A percentile compares a stretch with the other conserved stretches of the same genome.
These are phyloP conservation scores for Arabidopsis hybrid DNA, from an alignment of 441 rosid species.

Conservation along the genomic window DNA sequence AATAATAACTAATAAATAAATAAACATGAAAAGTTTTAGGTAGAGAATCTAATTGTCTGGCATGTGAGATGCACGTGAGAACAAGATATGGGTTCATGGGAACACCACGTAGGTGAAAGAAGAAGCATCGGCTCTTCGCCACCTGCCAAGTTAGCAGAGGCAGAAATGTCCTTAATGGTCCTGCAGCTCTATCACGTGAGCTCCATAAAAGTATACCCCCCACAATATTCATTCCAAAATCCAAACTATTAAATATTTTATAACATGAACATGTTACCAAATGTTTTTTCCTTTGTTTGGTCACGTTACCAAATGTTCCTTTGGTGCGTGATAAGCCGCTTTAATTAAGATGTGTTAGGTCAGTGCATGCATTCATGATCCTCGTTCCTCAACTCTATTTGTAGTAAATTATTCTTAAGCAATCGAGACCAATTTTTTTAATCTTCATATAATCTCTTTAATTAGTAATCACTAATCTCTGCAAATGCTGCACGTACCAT, in stretches of 20 bases:
- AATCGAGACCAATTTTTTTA: too few relatives aligned
- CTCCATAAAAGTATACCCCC: constrained; percentile 17
- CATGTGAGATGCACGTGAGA: constrained; percentile 38
- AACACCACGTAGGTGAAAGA: constrained; percentile 37
- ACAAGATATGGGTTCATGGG: constrained; percentile 25
- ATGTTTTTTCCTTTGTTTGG: not conserved
- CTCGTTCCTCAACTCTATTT: not conserved
- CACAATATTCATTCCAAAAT: constrained; percentile 29
- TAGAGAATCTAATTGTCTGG: constrained; percentile 28
- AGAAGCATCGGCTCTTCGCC: constrained; percentile 33
- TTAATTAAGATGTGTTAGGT: not conserved
- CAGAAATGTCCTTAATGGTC: constrained; percentile 21
- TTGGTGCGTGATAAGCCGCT: constrained; percentile 32
- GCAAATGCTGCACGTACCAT: too few relatives aligned
- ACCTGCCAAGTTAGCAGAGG: constrained; percentile 39
- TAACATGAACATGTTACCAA: constrained; percentile 23
- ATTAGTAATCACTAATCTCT: too few relatives aligned
- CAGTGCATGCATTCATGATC: constrained; percentile 34
- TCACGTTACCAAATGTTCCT: constrained; percentile 22
- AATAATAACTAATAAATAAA: constrained; percentile 8
- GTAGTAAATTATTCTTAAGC: not conserved
- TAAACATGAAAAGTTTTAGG: constrained; percentile 15
- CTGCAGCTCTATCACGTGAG: constrained; percentile 39
- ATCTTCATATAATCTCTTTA: too few relatives aligned
- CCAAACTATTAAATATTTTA: constrained; percentile 23